phyloP scores from a whole-genome alignment of 169 alveolate genomes.

The Plasmodium vinckei region DNA sequence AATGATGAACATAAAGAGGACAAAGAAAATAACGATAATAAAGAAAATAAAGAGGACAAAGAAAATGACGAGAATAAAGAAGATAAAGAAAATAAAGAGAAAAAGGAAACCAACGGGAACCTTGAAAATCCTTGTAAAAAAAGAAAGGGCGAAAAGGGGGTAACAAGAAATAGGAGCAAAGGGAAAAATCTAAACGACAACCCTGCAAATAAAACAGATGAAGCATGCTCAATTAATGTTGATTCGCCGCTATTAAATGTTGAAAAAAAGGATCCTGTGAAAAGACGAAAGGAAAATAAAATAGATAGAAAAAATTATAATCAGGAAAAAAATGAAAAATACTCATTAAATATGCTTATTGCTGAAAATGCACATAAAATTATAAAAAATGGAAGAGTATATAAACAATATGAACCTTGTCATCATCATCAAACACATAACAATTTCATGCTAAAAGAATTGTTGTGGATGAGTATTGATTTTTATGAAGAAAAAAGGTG shows the following conservation, averaged over 20 bases:
- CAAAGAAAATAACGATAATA: constrained; percentile 5
- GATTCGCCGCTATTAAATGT: constrained; percentile 15
- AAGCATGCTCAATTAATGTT: constrained; percentile 19
- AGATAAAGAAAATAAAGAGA: neutral
- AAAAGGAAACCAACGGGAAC: neutral
- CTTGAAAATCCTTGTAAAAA: constrained; percentile 9
- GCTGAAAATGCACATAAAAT: constrained; percentile 75
- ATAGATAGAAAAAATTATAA: constrained; percentile 31
- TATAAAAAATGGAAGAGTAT: constrained; percentile 73
- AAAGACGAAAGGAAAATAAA: constrained; percentile 41
- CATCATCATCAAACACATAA: constrained; percentile 76
- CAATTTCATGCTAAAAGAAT: constrained; percentile 80
- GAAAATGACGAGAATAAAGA: neutral
- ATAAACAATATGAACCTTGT: constrained; percentile 42
- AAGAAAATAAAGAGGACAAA: constrained; percentile 1
- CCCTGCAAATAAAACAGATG: constrained; percentile 12
- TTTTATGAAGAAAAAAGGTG: constrained; percentile 86
- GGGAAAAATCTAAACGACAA: constrained; percentile 5
- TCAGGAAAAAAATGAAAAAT: constrained; percentile 68
- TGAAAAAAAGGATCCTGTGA: constrained; percentile 34
- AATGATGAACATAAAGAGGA: constrained; percentile 15
- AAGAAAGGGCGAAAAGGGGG: constrained; percentile 1
- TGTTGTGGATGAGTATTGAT: constrained; percentile 86
- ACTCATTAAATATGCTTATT: constrained; percentile 38
- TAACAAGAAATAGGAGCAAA: constrained; percentile 3